Evolutionary conservation across 2,329 filamentous ascomycete genomes (phyloP).

Genomic region (Penicillium sp.): DNA sequence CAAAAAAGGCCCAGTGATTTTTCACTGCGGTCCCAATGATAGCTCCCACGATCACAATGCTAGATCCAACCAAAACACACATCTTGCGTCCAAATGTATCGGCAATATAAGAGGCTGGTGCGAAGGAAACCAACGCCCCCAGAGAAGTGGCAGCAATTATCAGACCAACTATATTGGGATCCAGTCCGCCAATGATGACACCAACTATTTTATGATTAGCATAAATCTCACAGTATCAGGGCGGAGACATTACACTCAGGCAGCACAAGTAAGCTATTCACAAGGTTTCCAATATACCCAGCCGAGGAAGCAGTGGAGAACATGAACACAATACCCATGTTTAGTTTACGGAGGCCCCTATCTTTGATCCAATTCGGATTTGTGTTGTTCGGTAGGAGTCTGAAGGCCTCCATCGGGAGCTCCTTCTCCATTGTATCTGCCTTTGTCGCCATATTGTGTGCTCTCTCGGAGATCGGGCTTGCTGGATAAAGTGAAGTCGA

Average conservation of each 20-base stretch:
- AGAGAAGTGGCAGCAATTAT: conserved; percentile 20
- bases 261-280: conserved; percentile 23
- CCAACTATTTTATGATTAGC: conserved; percentile 8
- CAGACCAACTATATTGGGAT: conserved; percentile 17
- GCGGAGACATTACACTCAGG: conserved; percentile 11
- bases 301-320: conserved; percentile 19
- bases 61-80: conserved; percentile 44
- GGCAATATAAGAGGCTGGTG: conserved; percentile 24
- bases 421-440: conserved; percentile 9
- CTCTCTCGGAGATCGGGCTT: not conserved
- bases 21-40: conserved; percentile 17
- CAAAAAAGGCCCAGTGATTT: conserved; percentile 25
- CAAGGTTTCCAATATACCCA: conserved; percentile 24
- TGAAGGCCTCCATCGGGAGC: conserved; percentile 15
- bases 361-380: conserved; percentile 23
- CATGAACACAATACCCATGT: conserved; percentile 22
- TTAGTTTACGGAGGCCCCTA: conserved; percentile 21
- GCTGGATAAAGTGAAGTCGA: not conserved
- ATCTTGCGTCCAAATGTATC: conserved; percentile 47
- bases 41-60: conserved; percentile 25
- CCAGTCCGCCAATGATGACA: conserved; percentile 11
- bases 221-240: not conserved
- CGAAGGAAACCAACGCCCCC: conserved; percentile 18
- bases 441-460: not conserved
- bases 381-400: conserved; percentile 18